Evolutionary conservation across 2,329 filamentous ascomycete genomes (phyloP).

Genomic region (Penicillium sp.): DNA sequence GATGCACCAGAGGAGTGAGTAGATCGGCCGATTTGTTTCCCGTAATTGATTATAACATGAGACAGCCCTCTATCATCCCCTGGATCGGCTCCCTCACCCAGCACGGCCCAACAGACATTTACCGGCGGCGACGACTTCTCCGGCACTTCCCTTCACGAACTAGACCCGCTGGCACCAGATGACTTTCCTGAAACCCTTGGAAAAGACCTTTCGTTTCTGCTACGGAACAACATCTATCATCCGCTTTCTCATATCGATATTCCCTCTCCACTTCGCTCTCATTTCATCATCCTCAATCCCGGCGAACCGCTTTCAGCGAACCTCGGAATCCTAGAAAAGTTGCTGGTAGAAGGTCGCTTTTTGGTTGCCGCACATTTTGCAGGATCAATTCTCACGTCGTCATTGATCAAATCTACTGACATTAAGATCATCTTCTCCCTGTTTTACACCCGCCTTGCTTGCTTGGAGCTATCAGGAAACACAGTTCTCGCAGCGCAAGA

Average conservation of each 20-base stretch:
- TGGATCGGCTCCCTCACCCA: constrained; percentile 22
- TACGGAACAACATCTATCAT: constrained; percentile 82
- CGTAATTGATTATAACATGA: background rate
- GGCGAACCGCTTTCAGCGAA: constrained; percentile 57
- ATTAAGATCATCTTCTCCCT: constrained; percentile 72
- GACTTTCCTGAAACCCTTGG: constrained; percentile 46
- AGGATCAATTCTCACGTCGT: constrained; percentile 47
- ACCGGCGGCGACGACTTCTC: constrained; percentile 24
- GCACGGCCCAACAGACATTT: constrained; percentile 17
- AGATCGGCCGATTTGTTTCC: constrained; percentile 7
- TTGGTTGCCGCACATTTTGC: constrained; percentile 69
- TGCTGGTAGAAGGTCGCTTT: constrained; percentile 77
- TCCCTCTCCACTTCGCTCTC: constrained; percentile 69
- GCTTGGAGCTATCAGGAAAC: constrained; percentile 77
- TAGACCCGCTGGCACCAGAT: constrained; percentile 40
- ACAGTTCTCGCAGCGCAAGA: constrained; percentile 70
- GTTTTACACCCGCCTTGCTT: constrained; percentile 79
- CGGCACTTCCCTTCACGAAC: constrained; percentile 36
- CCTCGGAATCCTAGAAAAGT: constrained; percentile 58
- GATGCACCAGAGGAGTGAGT: constrained; percentile 72
- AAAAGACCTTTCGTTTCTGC: constrained; percentile 80
- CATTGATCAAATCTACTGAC: constrained; percentile 53
- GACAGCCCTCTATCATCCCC: constrained; percentile 33
- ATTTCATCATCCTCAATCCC: constrained; percentile 65
- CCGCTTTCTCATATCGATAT: constrained; percentile 68